Base-by-base conservation (phyloP, 2,329 filamentous ascomycete species). In the Neofusicoccum cordaticola region DNA sequence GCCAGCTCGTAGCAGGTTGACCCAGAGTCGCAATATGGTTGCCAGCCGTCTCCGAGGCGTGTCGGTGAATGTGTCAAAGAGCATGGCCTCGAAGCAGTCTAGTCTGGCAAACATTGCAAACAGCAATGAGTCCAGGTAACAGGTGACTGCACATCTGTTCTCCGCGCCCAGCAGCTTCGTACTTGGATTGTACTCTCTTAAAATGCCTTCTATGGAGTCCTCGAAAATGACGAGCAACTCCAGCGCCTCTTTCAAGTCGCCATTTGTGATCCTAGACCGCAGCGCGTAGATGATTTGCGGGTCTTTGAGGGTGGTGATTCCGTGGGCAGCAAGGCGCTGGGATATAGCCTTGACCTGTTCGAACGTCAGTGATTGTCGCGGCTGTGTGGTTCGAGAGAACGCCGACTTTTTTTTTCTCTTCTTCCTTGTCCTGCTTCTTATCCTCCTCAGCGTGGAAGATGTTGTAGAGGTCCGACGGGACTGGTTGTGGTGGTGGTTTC, bases 21-120 rank as follows among this genome's bases (percentile, higher is more conserved):
- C 93, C 92, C 94, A 99, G 53, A 98, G 81, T 62, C 94, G 86
- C 57, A 98, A 77, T 22, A 96, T 78, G 9, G 88, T 88, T n/a
- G 89, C 89, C 62, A 99, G 81, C 69, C 88, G 91, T 70, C 86
- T 88, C 67, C 89, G 86, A 27, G 84, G 82, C 67, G 92, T 87
- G 66, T 95, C 90, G 31, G 88, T 84, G 67, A 92, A 91, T 7
- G 89, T 87, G 65, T 89, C 90, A 75, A 91, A 93, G 39, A 97
- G 83, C 83, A 98, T 96, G 56, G 90, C 92, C 76, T 98, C 94
- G 75, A 97, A 99, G 68, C 90, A 93, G 69, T 92, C 90, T 42
- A 97, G 83, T 66, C 91, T 89, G 17, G 91, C 90, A 75, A 98
- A 98, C 92, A 99, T 97, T 75, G 94, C 90, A 75, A 97, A 98